Conservation (phyloP, 345 rosid species). For the Gossypioides kirkii region DNA sequence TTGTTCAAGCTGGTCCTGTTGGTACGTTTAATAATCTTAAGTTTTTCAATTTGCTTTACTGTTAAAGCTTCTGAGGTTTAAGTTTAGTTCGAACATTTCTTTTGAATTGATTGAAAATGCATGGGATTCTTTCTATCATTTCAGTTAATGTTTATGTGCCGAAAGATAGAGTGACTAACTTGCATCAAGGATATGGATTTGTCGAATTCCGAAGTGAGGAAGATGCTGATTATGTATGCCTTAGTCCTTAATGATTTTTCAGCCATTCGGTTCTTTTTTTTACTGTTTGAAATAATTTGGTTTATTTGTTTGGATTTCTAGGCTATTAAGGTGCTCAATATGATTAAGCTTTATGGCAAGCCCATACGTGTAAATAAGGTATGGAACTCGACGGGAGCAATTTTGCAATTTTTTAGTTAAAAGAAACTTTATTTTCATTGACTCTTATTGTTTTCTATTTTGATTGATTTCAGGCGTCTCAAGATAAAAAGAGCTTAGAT, state of each 20-base stretch:
- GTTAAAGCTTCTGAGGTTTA: not conserved
- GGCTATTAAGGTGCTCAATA: constrained; percentile 97
- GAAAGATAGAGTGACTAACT: constrained; percentile 92
- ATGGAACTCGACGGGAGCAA: not conserved
- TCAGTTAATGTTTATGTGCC: constrained; percentile 95
- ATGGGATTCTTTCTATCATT: constrained; percentile 4
- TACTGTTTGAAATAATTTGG: not conserved
- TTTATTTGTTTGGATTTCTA: constrained; percentile 20
- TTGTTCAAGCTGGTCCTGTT: constrained; percentile 97
- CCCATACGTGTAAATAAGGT: constrained; percentile 99
- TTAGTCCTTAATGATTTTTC: not conserved
- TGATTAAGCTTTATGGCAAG: constrained; percentile 94
- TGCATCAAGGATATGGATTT: constrained; percentile 92
- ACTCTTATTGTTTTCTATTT: not conserved
- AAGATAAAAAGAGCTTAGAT: constrained; percentile 97
- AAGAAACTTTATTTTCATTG: not conserved
- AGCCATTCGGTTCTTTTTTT: not conserved
- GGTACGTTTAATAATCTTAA: constrained; percentile 38
- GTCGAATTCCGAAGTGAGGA: constrained; percentile 93
- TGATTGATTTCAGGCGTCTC: constrained; percentile 65
- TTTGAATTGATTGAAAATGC: not conserved
- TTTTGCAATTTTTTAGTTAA: not conserved
- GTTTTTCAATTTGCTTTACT: not conserved
- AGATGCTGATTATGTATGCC: constrained; percentile 87
- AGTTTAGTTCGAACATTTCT: not conserved